These are phyloP conservation scores for Agapanthus africanus DNA, from an alignment of 106 monocot species.

Conservation along the genomic window DNA sequence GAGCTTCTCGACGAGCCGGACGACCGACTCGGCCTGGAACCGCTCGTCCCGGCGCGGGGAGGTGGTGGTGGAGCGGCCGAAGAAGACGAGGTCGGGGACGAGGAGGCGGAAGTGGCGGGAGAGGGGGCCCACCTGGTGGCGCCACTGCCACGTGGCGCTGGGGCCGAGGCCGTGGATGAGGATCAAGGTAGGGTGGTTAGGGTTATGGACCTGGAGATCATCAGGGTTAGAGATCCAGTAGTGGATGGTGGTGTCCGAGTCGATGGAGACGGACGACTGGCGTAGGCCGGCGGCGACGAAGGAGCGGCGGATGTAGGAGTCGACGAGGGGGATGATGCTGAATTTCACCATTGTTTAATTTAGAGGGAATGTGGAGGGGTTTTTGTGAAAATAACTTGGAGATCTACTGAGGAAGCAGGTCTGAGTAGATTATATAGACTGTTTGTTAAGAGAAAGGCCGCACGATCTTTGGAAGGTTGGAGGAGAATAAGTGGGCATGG, in stretches of 20 bases:
- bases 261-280: slow-evolving; percentile 3
- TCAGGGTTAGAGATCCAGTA: slow-evolving; percentile 1
- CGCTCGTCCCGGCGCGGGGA: slow-evolving; percentile 12
- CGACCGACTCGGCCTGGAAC: slow-evolving; percentile 15
- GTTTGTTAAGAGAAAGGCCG: too few species aligned
- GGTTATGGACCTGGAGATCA: too few species aligned
- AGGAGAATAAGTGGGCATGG: too few species aligned
- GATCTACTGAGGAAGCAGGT: too few species aligned
- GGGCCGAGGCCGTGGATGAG: slow-evolving; percentile 26
- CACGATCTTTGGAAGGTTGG: too few species aligned
- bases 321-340: too few species aligned
- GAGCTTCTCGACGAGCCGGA: neutral
- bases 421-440: too few species aligned
- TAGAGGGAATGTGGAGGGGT: too few species aligned
- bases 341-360: too few species aligned
- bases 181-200: neutral
- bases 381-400: too few species aligned
- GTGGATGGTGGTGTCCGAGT: slow-evolving; percentile 19
- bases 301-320: slow-evolving; percentile 16
- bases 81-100: slow-evolving; percentile 22
- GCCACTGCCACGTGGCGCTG: slow-evolving; percentile 18
- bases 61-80: slow-evolving; percentile 14
- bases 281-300: slow-evolving; percentile 18
- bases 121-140: slow-evolving; percentile 13
- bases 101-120: slow-evolving; percentile 19